Evolutionary conservation across 2,329 filamentous ascomycete species (phyloP).

Genomic region (Hysterium pulicare): DNA sequence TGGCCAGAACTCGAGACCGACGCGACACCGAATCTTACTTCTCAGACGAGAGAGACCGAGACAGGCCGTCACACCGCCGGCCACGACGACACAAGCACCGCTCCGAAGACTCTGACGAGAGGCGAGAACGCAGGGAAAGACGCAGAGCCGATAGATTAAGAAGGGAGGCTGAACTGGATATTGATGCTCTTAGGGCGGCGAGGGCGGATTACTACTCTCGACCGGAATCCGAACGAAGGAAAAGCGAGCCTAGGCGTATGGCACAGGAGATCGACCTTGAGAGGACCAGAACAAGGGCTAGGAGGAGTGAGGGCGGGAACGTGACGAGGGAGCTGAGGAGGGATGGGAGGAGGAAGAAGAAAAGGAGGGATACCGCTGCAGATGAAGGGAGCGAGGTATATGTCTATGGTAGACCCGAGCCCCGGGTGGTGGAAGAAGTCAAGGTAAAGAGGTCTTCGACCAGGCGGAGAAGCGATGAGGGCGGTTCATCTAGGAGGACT

Average conservation of each 20-base stretch:
- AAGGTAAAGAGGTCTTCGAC: conserved; percentile 20
- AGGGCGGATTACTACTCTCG: conserved; percentile 38
- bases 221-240: conserved; percentile 26
- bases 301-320: conserved; percentile 5
- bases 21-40: conserved; percentile 1
- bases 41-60: conserved; percentile 20
- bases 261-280: conserved; percentile 24
- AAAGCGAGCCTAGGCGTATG: conserved; percentile 27
- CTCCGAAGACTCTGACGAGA: conserved; percentile 24
- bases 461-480: conserved; percentile 8
- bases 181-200: conserved; percentile 39
- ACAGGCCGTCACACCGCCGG: too few relatives aligned
- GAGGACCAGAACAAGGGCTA: conserved; percentile 21
- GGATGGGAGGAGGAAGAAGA: conserved; percentile 21
- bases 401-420: conserved; percentile 28
- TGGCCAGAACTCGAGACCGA: not conserved
- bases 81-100: conserved; percentile 21
- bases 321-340: conserved; percentile 20
- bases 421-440: conserved; percentile 27
- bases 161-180: conserved; percentile 32
- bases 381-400: conserved; percentile 28
- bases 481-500: not conserved
- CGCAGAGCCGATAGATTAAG: conserved; percentile 29
- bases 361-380: conserved; percentile 18
- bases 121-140: conserved; percentile 29